These are phyloP conservation scores for Seiridium cupressi DNA, from an alignment of 2,329 filamentous ascomycete species.

Conservation along the genomic window DNA sequence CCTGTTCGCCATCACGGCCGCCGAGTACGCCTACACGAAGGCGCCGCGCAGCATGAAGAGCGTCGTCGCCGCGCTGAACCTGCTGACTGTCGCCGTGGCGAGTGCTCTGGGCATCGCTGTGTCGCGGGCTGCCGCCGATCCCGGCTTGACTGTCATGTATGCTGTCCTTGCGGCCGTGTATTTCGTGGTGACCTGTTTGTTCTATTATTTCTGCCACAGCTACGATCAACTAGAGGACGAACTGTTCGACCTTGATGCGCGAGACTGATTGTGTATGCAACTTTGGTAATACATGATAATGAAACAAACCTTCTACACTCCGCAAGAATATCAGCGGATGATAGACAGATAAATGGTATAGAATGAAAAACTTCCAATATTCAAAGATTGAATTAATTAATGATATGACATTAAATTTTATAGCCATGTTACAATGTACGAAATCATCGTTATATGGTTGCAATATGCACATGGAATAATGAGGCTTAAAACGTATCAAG, in stretches of 20 bases:
- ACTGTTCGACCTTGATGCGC: background rate
- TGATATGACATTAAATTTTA: no score
- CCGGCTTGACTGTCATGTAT: background rate
- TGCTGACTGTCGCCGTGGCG: background rate
- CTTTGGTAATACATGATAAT: no score
- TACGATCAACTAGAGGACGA: background rate
- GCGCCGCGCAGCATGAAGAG: background rate
- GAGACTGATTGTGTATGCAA: no score
- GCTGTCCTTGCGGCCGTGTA: background rate
- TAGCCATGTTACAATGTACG: no score
- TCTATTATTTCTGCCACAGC: background rate
- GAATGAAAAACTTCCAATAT: no score
- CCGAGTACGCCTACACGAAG: background rate
- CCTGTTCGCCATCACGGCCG: background rate
- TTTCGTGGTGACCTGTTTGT: background rate
- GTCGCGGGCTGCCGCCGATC: background rate
- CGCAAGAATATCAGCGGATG: no score
- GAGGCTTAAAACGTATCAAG: no score
- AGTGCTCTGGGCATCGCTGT: background rate
- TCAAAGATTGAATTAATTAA: no score
- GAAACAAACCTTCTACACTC: no score
- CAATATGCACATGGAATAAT: no score
- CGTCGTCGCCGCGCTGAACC: background rate
- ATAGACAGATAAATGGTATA: no score
- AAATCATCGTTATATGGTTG: no score